A percentile compares a stretch with the other conserved stretches of the same genome.
Evolutionary conservation across 768 basidiomycete genomes (phyloP).

Genomic region (Pulveroboletus sp.): DNA sequence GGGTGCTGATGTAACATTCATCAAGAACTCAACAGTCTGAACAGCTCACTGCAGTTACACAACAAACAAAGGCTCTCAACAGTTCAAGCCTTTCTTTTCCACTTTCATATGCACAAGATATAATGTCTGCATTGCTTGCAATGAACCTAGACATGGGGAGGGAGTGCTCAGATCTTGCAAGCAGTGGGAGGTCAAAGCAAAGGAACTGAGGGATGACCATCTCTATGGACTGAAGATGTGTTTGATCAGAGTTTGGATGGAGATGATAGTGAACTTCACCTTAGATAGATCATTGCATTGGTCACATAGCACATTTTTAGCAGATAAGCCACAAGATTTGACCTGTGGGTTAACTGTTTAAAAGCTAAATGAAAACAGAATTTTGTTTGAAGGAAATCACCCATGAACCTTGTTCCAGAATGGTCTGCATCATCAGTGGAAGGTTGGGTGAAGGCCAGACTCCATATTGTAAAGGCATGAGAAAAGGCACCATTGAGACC

Average conservation of each 20-base stretch:
- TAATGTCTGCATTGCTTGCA: background rate
- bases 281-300: background rate
- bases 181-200: background rate
- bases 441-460: fast-evolving
- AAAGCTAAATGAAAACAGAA: background rate
- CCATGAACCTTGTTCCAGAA: background rate
- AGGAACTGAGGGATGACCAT: background rate
- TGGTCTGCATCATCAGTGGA: background rate
- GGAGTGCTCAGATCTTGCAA: too few species aligned
- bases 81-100: background rate
- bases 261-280: too few species aligned
- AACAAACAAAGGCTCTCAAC: background rate
- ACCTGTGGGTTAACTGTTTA: background rate
- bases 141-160: background rate
- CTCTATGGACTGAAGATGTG: too few species aligned
- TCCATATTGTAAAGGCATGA: constrained; percentile 2
- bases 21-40: constrained; percentile 1
- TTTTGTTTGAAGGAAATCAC: background rate
- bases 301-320: background rate
- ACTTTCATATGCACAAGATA: background rate
- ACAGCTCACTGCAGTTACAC: background rate
- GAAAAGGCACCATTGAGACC: constrained; percentile 1
- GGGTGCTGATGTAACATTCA: background rate
- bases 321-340: background rate
- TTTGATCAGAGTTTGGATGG: too few species aligned